Evolutionary conservation across 2,329 filamentous ascomycete species (phyloP).

Genomic region (Coniochaeta pulveracea): DNA sequence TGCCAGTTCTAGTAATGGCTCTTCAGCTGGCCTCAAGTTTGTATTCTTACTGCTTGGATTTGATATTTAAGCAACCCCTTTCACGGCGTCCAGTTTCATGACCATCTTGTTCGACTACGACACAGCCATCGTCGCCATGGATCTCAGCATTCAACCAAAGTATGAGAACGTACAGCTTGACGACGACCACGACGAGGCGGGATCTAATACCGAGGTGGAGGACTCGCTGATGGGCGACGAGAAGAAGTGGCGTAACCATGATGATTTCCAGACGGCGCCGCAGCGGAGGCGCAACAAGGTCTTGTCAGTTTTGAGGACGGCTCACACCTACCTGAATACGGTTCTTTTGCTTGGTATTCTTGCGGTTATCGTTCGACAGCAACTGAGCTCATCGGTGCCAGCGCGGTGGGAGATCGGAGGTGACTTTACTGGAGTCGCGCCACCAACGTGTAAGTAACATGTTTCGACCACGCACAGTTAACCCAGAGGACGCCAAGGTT

Average conservation of each 20-base stretch:
- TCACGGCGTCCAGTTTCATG: no score
- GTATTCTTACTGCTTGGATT: no score
- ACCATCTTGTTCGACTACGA: no score
- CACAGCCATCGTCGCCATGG: slow-evolving; percentile 7
- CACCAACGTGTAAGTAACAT: no score
- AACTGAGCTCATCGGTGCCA: slow-evolving; percentile 10
- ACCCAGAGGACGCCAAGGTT: slow-evolving; percentile 1
- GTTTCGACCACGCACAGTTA: no score
- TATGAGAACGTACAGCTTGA: slow-evolving; percentile 20
- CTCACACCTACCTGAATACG: slow-evolving; percentile 27
- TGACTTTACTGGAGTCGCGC: slow-evolving; percentile 21
- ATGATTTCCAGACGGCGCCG: slow-evolving; percentile 12
- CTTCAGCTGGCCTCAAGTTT: no score
- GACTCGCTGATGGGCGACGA: slow-evolving; percentile 27
- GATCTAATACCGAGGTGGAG: slow-evolving; percentile 26
- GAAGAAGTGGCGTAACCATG: slow-evolving; percentile 18
- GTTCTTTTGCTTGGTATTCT: slow-evolving; percentile 24
- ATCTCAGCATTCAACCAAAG: slow-evolving; percentile 5
- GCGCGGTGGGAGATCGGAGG: slow-evolving; percentile 21
- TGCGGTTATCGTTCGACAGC: slow-evolving; percentile 21
- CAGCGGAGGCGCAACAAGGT: slow-evolving; percentile 14
- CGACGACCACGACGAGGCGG: slow-evolving; percentile 20
- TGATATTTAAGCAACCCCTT: no score
- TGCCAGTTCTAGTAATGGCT: no score
- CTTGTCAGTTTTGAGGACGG: slow-evolving; percentile 16